A percentile compares a stretch with the other conserved stretches of the same genome.
phyloP scores from a whole-genome alignment of 1,284 basidiomycete species.

The Limonomyces culmigenus region DNA sequence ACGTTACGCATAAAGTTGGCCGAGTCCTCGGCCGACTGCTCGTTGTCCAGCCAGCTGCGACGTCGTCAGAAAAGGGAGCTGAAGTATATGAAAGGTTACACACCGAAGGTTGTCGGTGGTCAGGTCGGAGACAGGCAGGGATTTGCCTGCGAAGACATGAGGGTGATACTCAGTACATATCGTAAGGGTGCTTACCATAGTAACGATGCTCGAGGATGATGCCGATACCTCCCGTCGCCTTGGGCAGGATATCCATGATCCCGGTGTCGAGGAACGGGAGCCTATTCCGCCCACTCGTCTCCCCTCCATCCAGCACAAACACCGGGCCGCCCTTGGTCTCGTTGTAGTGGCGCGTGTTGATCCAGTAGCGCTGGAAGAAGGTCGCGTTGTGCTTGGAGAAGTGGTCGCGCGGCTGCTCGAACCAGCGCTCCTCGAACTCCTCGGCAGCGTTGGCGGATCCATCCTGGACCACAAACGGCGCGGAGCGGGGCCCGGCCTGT shows the following conservation, averaged over 20 bases:
- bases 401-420: constrained; percentile 79
- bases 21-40: constrained; percentile 82
- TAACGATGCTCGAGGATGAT: constrained; percentile 86
- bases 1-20: constrained; percentile 81
- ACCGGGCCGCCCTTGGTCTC: constrained; percentile 59
- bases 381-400: constrained; percentile 33
- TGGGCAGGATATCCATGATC: constrained; percentile 72
- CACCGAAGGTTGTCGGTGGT: constrained; percentile 70
- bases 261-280: constrained; percentile 66
- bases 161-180: constrained; percentile 11
- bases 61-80: not conserved
- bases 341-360: constrained; percentile 72
- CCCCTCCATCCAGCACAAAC: constrained; percentile 71
- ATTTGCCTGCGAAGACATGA: constrained; percentile 58
- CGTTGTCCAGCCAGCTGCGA: constrained; percentile 65
- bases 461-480: not conserved
- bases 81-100: constrained; percentile 13
- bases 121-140: constrained; percentile 64
- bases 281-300: constrained; percentile 61
- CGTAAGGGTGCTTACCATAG: constrained; percentile 40
- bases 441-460: constrained; percentile 4
- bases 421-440: constrained; percentile 46
- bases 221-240: constrained; percentile 72
- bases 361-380: constrained; percentile 75
- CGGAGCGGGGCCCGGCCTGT: constrained; percentile 4